Evolutionary conservation across 1,284 basidiomycete genomes (phyloP).

Genomic region (Tilletia indica): DNA sequence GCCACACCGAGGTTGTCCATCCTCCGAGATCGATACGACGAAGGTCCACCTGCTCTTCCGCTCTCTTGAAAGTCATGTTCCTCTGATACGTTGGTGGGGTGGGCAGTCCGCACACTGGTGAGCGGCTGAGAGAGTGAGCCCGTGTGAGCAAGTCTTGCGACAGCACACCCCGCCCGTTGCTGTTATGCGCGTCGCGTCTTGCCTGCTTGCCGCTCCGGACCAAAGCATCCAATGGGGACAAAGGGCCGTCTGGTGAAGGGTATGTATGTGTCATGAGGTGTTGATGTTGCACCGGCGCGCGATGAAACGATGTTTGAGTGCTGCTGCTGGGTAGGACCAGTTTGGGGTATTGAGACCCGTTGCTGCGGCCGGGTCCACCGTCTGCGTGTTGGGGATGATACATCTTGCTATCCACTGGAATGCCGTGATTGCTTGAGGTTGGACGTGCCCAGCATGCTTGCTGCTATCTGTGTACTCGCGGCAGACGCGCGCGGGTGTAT

Average conservation of each 20-base stretch:
- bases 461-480: no score
- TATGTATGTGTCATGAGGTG: constrained; percentile 6
- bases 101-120: constrained; percentile 12
- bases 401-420: no score
- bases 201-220: constrained; percentile 13
- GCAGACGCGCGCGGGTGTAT: no score
- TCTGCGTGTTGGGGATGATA: neutral
- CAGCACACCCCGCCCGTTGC: neutral
- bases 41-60: neutral
- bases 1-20: no score
- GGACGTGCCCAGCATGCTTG: no score
- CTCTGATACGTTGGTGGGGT: constrained; percentile 1
- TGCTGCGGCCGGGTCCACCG: neutral
- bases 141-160: constrained; percentile 8
- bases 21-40: no score
- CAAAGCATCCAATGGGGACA: constrained; percentile 7
- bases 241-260: neutral
- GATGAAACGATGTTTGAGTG: constrained; percentile 4
- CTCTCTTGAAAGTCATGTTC: neutral
- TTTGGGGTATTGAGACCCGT: neutral
- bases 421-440: no score
- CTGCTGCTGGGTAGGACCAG: neutral
- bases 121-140: constrained; percentile 8
- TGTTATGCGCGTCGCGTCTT: neutral
- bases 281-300: neutral